These are phyloP conservation scores for Coniferiporia sulphurascens DNA, from an alignment of 1,284 basidiomycete genomes.

Conservation along the genomic window DNA sequence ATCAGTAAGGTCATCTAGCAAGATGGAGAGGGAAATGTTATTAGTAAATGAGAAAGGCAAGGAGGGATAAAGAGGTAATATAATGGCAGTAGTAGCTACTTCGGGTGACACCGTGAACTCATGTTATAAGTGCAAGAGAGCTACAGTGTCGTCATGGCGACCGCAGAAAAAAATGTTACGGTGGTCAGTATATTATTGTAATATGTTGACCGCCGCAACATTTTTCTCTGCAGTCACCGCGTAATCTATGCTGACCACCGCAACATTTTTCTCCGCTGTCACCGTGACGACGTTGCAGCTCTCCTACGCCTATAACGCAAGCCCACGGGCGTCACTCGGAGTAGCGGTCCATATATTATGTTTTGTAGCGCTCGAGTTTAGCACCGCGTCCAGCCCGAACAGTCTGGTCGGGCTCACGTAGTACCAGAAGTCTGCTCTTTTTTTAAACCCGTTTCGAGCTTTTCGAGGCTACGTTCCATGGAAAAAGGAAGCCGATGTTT, in stretches of 20 bases:
- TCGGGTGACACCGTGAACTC: too few relatives aligned
- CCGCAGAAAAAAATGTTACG: slow-evolving; percentile 20
- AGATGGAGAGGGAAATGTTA: too few relatives aligned
- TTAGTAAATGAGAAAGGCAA: too few relatives aligned
- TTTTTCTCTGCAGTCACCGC: slow-evolving; percentile 27
- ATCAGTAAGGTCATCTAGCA: too few relatives aligned
- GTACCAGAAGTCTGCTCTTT: not conserved
- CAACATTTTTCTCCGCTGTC: slow-evolving; percentile 28
- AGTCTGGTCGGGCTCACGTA: slow-evolving; percentile 16
- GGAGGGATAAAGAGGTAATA: too few relatives aligned
- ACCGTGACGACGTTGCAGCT: slow-evolving; percentile 22
- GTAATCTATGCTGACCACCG: slow-evolving; percentile 8
- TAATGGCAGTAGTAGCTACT: too few relatives aligned
- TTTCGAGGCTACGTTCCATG: too few relatives aligned
- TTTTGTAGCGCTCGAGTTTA: slow-evolving; percentile 25
- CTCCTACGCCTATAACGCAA: slow-evolving; percentile 9
- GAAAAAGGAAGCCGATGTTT: too few relatives aligned
- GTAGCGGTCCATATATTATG: slow-evolving; percentile 23
- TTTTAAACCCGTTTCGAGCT: too few relatives aligned
- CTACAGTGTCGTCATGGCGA: too few relatives aligned
- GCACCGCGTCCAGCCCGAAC: slow-evolving; percentile 26
- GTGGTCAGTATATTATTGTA: slow-evolving; percentile 22
- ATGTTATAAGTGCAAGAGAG: not conserved
- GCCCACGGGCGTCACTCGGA: not conserved
- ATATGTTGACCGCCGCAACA: slow-evolving; percentile 27